These are phyloP conservation scores for Cladorrhinum sp. DNA, from an alignment of 2,329 filamentous ascomycete genomes.

Conservation along the genomic window DNA sequence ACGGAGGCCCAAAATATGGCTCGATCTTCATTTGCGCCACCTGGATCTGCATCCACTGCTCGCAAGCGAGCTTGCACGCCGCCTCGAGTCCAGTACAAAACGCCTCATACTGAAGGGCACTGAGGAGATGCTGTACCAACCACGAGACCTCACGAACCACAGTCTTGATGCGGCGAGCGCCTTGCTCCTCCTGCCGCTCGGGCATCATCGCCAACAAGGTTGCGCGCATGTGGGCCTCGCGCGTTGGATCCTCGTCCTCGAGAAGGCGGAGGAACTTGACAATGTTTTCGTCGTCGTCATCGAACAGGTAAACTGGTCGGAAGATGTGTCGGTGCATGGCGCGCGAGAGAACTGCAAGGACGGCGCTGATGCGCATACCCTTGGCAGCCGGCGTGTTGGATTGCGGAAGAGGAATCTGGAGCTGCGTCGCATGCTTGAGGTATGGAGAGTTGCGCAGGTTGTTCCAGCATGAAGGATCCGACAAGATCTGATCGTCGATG, in stretches of 20 bases:
- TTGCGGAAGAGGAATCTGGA: constrained; percentile 34
- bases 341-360: constrained; percentile 34
- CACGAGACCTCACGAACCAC: constrained; percentile 36
- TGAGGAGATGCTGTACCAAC: constrained; percentile 34
- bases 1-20: constrained; percentile 36
- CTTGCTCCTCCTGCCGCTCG: constrained; percentile 29
- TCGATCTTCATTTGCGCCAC: constrained; percentile 34
- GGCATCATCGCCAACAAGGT: constrained; percentile 33
- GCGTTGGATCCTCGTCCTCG: constrained; percentile 31
- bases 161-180: constrained; percentile 30
- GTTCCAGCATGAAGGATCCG: constrained; percentile 34
- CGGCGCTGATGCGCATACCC: constrained; percentile 36
- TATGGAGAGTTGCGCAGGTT: constrained; percentile 33
- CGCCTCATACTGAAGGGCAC: constrained; percentile 32
- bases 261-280: constrained; percentile 32
- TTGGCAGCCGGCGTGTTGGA: constrained; percentile 36
- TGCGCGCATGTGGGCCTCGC: constrained; percentile 33
- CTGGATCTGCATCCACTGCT: constrained; percentile 35
- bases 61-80: constrained; percentile 31
- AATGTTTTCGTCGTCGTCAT: constrained; percentile 32
- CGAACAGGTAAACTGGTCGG: constrained; percentile 35
- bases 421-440: constrained; percentile 33
- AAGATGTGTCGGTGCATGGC: constrained; percentile 35
- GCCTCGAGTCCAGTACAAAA: constrained; percentile 31
- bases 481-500: constrained; percentile 31